Evolutionary conservation across 169 alveolate species (phyloP).

Genomic region (Babesia sp.): DNA sequence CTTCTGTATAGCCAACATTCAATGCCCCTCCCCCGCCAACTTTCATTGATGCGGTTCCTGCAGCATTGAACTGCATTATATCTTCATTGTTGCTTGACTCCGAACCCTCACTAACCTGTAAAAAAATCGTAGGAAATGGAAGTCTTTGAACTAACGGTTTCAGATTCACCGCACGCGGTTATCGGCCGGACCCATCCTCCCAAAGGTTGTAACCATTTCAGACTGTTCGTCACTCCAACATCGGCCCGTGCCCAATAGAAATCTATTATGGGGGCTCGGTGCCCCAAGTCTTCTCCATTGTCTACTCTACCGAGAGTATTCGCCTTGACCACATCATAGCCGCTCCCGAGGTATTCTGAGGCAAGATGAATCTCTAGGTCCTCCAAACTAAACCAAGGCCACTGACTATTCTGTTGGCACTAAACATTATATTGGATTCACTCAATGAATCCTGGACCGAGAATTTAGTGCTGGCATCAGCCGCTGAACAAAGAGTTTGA

Average conservation of each 20-base stretch:
- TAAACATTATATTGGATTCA: constrained; percentile 28
- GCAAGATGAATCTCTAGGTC: neutral
- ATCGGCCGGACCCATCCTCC: constrained; percentile 74
- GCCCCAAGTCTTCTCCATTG: constrained; percentile 64
- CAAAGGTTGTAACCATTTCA: constrained; percentile 62
- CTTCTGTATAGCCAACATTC: constrained; percentile 24
- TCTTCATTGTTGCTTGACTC: constrained; percentile 41
- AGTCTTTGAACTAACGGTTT: constrained; percentile 22
- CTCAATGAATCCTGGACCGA: neutral
- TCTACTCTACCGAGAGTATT: constrained; percentile 43
- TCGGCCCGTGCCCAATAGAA: constrained; percentile 62
- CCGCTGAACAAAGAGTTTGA: neutral
- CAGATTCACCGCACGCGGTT: constrained; percentile 64
- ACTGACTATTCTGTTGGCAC: constrained; percentile 44
- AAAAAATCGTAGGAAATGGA: neutral
- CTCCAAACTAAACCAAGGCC: constrained; percentile 42
- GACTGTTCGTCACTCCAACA: constrained; percentile 66
- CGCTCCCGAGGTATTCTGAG: constrained; percentile 64
- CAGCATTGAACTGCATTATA: constrained; percentile 19
- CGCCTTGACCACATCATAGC: constrained; percentile 62
- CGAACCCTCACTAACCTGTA: constrained; percentile 38
- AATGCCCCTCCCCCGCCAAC: constrained; percentile 36
- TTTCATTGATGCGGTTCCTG: constrained; percentile 7
- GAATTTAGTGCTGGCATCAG: neutral
- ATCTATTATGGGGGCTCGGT: constrained; percentile 63